A percentile compares a stretch with the other conserved stretches of the same genome.
phyloP scores from a whole-genome alignment of 2,329 filamentous ascomycete species.

The Scytalidium lignicola region DNA sequence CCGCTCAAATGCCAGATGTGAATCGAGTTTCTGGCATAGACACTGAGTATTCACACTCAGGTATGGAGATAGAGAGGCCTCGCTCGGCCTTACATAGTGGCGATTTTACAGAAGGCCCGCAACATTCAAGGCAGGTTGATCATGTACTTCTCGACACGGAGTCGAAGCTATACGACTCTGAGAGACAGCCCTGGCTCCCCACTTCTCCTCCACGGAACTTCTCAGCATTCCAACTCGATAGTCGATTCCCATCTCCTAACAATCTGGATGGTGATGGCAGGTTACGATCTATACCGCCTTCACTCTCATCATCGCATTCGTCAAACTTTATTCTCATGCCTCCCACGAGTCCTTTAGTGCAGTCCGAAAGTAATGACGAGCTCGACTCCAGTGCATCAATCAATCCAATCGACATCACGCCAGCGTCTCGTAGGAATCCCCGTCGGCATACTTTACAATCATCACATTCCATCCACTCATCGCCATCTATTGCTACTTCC shows the following conservation, averaged over 20 bases:
- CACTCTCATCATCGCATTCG: slow-evolving; percentile 66
- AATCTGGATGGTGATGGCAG: slow-evolving; percentile 6
- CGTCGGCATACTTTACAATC: slow-evolving; percentile 71
- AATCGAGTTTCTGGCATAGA: slow-evolving; percentile 28
- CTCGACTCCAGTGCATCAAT: slow-evolving; percentile 55
- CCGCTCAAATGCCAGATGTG: slow-evolving; percentile 28
- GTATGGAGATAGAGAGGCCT: slow-evolving; percentile 71
- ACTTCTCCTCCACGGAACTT: slow-evolving; percentile 53
- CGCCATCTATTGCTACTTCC: slow-evolving; percentile 29
- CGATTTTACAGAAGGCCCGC: slow-evolving; percentile 48
- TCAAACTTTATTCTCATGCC: slow-evolving; percentile 80
- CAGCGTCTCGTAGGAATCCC: slow-evolving; percentile 29
- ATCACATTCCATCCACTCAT: slow-evolving; percentile 44
- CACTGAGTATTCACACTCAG: slow-evolving; percentile 44
- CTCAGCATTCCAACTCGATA: slow-evolving; percentile 40
- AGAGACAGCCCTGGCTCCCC: slow-evolving; percentile 40
- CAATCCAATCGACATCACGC: slow-evolving; percentile 44
- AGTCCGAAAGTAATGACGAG: slow-evolving; percentile 82
- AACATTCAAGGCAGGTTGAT: slow-evolving; percentile 7
- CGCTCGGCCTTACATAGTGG: slow-evolving; percentile 69
- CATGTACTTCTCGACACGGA: slow-evolving; percentile 8
- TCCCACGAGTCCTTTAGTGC: slow-evolving; percentile 87
- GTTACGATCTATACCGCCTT: slow-evolving; percentile 38
- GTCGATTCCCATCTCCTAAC: slow-evolving; percentile 20
- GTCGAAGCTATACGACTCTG: slow-evolving; percentile 9